Conservation (phyloP, 805 yeast species). For the Cyberlindnera samutprakarnensis region DNA sequence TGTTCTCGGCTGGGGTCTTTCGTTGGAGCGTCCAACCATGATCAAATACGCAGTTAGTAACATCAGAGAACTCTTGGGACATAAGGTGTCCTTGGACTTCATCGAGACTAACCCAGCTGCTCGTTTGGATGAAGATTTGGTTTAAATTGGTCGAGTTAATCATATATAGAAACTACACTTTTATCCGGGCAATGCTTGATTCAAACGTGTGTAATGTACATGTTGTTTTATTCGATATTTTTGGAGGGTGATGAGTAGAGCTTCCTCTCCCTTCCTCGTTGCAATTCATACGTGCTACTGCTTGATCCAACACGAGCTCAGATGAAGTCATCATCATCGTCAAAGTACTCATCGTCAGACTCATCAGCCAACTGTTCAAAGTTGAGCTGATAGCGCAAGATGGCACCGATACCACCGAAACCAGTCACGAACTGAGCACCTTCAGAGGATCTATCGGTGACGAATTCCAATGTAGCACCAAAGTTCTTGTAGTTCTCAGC, state of each 20-base stretch:
- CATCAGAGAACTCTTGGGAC: conserved; percentile 95
- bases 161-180: background rate
- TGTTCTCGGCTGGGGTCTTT: conserved; percentile 95
- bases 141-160: background rate
- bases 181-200: no score
- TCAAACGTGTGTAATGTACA: no score
- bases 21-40: conserved; percentile 98
- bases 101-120: conserved; percentile 97
- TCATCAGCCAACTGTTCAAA: conserved; percentile 92
- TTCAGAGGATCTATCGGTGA: conserved; percentile 92
- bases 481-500: conserved; percentile 92
- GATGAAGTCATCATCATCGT: conserved; percentile 36
- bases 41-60: conserved; percentile 93
- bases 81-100: conserved; percentile 90
- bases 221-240: no score
- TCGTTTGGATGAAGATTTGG: conserved; percentile 71
- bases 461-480: conserved; percentile 95
- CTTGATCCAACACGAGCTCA: no score
- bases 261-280: no score
- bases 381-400: conserved; percentile 92
- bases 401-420: conserved; percentile 98
- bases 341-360: conserved; percentile 84
- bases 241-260: no score
- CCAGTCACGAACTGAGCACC: conserved; percentile 98
- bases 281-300: no score